Evolutionary conservation across 306 rosid species (phyloP), one percentile per base, ranked within the genome.

Genomic region (Vigna mungo): DNA sequence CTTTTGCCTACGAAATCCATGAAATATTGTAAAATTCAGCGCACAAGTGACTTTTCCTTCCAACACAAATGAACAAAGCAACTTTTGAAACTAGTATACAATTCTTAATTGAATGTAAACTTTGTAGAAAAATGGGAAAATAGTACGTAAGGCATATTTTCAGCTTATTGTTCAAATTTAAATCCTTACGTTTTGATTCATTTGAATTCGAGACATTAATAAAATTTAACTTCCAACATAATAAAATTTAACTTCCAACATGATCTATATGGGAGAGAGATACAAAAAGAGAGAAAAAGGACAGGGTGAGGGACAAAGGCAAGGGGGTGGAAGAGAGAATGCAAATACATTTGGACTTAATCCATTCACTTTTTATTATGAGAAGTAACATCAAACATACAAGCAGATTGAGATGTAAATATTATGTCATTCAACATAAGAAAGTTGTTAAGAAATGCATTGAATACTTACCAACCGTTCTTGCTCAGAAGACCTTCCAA

Each of bases 401-500:
- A 17, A n/a, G 37, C 16, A 12, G 56, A 63, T 54, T 32, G 9
- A 67, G 73, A 41, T 15, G 32, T 44, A 62, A 53, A 58, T 67
- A 64, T 65, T 54, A 72, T 68, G 14, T 68, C 61, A 75, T 46
- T 55, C 12, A 66, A 46, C 25, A 43, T 44, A 60, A 54, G 25
- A 17, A 27, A 61, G 15, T 13, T 36, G 37, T 56, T 25, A 36
- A 34, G 7, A 36, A 36, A 6, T 66, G 60, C 52, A 51, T n/a
- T 67, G 51, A 68, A 12, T 72, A 83, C 96, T 80, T 71, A 92
- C 98, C 97, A 96, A 61, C 23, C 86, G 92, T 72, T 89, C 97
- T 87, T 92, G 97, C 83, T 92, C 98, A 2, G 97, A 90, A 56
- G 91, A 82, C 71, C 88, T 85, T 47, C 94, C 96, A 2, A 88